A percentile compares a stretch with the other conserved stretches of the same genome.
Conservation (phyloP, 129 eudicot species). For the Oenanthe sinensis region DNA sequence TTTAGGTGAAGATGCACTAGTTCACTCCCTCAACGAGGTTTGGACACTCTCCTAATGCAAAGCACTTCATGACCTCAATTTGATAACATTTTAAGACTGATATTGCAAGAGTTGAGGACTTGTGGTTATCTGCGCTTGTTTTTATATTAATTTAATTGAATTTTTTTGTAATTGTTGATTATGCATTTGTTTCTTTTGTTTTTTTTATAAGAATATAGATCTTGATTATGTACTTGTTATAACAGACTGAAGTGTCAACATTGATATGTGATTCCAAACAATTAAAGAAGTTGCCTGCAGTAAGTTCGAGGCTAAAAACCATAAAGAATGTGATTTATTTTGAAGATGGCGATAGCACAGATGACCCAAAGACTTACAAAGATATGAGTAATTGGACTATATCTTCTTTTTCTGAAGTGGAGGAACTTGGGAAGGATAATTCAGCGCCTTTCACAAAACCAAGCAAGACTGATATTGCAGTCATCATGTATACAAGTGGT, state of each 20-base stretch:
- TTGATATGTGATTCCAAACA: conserved; percentile 81
- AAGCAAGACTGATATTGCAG: conserved; percentile 75
- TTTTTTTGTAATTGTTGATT: background rate
- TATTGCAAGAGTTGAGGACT: no score
- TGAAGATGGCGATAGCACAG: conserved; percentile 46
- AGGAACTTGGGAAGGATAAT: conserved; percentile 49
- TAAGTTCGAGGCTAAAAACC: conserved; percentile 60
- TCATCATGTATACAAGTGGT: conserved; percentile 98
- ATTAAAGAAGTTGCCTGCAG: conserved; percentile 63
- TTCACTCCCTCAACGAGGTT: conserved; percentile 96
- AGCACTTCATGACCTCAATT: background rate
- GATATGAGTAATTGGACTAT: conserved; percentile 38
- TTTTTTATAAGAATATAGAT: background rate
- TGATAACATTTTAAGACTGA: background rate
- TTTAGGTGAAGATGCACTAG: conserved; percentile 86
- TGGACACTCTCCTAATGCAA: background rate
- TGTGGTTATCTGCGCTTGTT: background rate
- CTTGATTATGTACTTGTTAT: background rate
- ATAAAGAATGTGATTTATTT: conserved; percentile 62
- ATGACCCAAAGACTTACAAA: conserved; percentile 17
- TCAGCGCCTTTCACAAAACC: conserved; percentile 53
- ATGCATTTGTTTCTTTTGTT: background rate
- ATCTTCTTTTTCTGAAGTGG: conserved; percentile 70
- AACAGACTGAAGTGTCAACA: conserved; percentile 86
- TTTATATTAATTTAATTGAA: background rate